phyloP scores from a whole-genome alignment of 371 early-diverging fungal genomes.

The Mycotypha africana region DNA sequence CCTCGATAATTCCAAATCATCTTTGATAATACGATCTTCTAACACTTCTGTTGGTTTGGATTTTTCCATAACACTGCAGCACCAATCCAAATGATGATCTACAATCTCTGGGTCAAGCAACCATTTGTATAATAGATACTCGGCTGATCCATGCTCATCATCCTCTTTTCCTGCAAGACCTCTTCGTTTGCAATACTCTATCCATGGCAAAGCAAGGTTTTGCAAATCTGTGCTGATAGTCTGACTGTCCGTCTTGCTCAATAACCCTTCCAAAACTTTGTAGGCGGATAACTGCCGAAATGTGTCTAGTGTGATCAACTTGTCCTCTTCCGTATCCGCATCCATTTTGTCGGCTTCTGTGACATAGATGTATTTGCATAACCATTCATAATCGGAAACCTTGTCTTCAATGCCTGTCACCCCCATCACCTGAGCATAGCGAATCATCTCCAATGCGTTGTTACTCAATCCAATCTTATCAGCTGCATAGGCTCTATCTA shows the following conservation, averaged over 20 bases:
- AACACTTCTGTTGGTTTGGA: slow-evolving; percentile 50
- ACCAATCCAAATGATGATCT: slow-evolving; percentile 42
- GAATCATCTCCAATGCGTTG: slow-evolving; percentile 51
- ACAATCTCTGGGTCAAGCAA: slow-evolving; percentile 24
- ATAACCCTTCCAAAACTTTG: slow-evolving; percentile 47
- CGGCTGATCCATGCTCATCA: slow-evolving; percentile 8
- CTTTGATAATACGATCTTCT: slow-evolving; percentile 57
- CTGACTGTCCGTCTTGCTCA: slow-evolving; percentile 35
- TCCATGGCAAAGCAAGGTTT: slow-evolving; percentile 53
- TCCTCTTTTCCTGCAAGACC: slow-evolving; percentile 16
- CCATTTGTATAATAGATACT: slow-evolving; percentile 41
- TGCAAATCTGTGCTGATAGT: slow-evolving; percentile 47
- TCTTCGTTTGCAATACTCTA: slow-evolving; percentile 27
- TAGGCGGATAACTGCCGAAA: slow-evolving; percentile 40
- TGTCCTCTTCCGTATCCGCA: slow-evolving; percentile 7
- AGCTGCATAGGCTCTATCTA: slow-evolving; percentile 46
- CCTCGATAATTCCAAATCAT: slow-evolving; percentile 51
- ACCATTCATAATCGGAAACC: slow-evolving; percentile 49
- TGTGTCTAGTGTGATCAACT: slow-evolving; percentile 28
- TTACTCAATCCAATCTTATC: slow-evolving; percentile 51
- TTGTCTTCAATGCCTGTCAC: slow-evolving; percentile 43
- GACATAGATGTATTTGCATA: slow-evolving; percentile 57
- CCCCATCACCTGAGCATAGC: slow-evolving; percentile 47
- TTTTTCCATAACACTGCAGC: slow-evolving; percentile 47
- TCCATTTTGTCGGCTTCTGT: slow-evolving; percentile 7